Evolutionary conservation across 176 grass and related monocot species (phyloP).

Genomic region (Oryza meridionalis): DNA sequence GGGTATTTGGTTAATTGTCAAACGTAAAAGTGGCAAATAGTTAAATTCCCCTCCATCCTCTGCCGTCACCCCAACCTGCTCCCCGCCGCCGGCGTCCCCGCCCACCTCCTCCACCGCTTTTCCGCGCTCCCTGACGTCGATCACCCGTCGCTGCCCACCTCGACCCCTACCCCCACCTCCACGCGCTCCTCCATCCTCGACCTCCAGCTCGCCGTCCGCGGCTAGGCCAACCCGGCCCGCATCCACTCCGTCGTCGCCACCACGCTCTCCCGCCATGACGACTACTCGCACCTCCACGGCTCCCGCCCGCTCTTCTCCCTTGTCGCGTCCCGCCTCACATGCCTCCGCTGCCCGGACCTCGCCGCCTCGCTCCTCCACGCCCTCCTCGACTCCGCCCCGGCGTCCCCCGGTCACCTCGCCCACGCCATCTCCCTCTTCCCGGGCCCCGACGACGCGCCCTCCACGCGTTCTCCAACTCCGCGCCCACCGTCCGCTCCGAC

Average conservation of each 20-base stretch:
- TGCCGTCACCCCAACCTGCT: not conserved
- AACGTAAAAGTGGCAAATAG: no score
- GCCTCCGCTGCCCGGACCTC: constrained; percentile 76
- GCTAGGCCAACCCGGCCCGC: constrained; percentile 58
- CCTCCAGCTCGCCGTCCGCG: constrained; percentile 62
- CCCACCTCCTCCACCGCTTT: constrained; percentile 42
- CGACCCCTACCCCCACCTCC: not conserved
- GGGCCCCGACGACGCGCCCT: constrained; percentile 55
- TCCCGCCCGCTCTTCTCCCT: constrained; percentile 69
- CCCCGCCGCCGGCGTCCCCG: not conserved
- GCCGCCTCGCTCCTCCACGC: constrained; percentile 57
- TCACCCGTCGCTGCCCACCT: not conserved
- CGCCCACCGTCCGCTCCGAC: constrained; percentile 43
- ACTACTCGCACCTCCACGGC: constrained; percentile 57
- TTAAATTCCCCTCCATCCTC: not conserved
- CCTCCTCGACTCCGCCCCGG: constrained; percentile 59
- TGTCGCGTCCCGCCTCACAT: constrained; percentile 54
- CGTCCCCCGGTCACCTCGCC: constrained; percentile 68
- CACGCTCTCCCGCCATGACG: constrained; percentile 50
- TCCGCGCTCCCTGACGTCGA: constrained; percentile 62
- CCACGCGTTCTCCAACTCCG: constrained; percentile 50
- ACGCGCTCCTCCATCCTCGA: constrained; percentile 42
- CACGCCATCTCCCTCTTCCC: constrained; percentile 73
- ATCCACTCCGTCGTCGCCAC: constrained; percentile 66
- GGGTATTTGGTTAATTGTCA: no score